A percentile compares a stretch with the other conserved stretches of the same genome.
These are phyloP conservation scores for Xylariaceae sp. DNA, from an alignment of 2,329 filamentous ascomycete species.

Conservation along the genomic window DNA sequence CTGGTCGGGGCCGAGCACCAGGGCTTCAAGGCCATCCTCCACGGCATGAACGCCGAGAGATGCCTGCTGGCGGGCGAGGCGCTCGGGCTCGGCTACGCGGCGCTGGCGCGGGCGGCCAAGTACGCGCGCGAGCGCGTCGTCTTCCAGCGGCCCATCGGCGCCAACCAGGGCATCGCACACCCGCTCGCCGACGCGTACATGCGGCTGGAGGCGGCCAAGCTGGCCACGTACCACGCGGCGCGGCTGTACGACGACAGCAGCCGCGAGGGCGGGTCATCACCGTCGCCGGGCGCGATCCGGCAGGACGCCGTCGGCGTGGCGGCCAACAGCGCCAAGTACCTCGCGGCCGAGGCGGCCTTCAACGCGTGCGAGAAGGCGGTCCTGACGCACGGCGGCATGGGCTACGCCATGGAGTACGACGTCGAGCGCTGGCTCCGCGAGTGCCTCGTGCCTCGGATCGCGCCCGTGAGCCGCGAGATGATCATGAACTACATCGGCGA, in stretches of 20 bases:
- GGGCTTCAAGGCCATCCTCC: conserved; percentile 72
- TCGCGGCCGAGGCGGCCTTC: conserved; percentile 59
- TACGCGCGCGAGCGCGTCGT: conserved; percentile 62
- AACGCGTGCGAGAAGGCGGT: conserved; percentile 54
- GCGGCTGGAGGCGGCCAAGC: conserved; percentile 56
- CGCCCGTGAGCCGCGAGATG: conserved; percentile 63
- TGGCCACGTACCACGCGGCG: conserved; percentile 59
- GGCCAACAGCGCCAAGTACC: conserved; percentile 63
- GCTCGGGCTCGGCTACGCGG: conserved; percentile 70
- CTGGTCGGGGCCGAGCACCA: conserved; percentile 66
- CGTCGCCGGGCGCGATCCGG: conserved; percentile 32
- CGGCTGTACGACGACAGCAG: conserved; percentile 46
- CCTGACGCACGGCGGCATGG: conserved; percentile 55
- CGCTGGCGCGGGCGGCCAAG: conserved; percentile 49
- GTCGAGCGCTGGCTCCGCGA: conserved; percentile 60
- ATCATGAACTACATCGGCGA: conserved; percentile 67
- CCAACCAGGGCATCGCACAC: conserved; percentile 59
- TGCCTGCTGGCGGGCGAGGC: conserved; percentile 73
- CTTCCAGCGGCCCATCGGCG: conserved; percentile 57
- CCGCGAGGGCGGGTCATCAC: conserved; percentile 38
- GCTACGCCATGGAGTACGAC: conserved; percentile 57
- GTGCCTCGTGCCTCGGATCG: conserved; percentile 56
- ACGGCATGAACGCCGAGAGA: conserved; percentile 74
- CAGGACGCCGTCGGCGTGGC: conserved; percentile 54
- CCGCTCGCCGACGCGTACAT: conserved; percentile 60